Evolutionary conservation across 2,329 filamentous ascomycete genomes (phyloP).

Genomic region (Lachnellula occidentalis): DNA sequence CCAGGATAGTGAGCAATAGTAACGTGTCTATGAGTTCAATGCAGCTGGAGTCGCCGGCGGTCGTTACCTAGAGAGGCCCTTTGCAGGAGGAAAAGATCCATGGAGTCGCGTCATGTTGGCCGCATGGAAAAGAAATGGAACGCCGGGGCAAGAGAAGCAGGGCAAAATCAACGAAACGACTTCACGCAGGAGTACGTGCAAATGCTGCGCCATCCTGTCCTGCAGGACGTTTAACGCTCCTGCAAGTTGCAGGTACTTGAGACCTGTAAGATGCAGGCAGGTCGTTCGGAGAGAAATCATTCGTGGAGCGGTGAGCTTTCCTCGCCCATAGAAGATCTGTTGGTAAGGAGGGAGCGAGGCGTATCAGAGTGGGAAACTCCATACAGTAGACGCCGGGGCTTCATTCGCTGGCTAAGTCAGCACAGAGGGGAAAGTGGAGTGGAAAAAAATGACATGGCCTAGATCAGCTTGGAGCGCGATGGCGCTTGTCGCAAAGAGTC

Average conservation of each 20-base stretch:
- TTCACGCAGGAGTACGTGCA: conserved; percentile 2
- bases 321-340: conserved; percentile 8
- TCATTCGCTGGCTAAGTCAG: conserved; percentile 26
- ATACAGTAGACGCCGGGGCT: conserved; percentile 20
- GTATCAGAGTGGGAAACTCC: not conserved
- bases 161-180: not conserved
- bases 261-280: conserved; percentile 22
- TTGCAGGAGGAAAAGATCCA: conserved; percentile 1
- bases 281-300: conserved; percentile 12
- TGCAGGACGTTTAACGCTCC: conserved; percentile 15
- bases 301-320: conserved; percentile 20
- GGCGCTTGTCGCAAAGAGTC: conserved; percentile 23
- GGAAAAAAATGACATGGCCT: conserved; percentile 13
- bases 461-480: conserved; percentile 15
- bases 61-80: conserved; percentile 1
- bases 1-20: conserved; percentile 2
- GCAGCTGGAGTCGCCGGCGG: conserved; percentile 22
- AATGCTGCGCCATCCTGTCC: conserved; percentile 19
- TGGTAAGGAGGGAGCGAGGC: not conserved
- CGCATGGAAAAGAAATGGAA: conserved; percentile 6
- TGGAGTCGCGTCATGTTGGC: conserved; percentile 2
- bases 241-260: conserved; percentile 15
- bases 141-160: not conserved
- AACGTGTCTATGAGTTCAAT: conserved; percentile 6
- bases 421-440: conserved; percentile 3